Percentiles rank a stretch among this genome's conserved stretches.
These are phyloP conservation scores for Cercospora beticola DNA, from an alignment of 2,329 filamentous ascomycete species.

Conservation along the genomic window DNA sequence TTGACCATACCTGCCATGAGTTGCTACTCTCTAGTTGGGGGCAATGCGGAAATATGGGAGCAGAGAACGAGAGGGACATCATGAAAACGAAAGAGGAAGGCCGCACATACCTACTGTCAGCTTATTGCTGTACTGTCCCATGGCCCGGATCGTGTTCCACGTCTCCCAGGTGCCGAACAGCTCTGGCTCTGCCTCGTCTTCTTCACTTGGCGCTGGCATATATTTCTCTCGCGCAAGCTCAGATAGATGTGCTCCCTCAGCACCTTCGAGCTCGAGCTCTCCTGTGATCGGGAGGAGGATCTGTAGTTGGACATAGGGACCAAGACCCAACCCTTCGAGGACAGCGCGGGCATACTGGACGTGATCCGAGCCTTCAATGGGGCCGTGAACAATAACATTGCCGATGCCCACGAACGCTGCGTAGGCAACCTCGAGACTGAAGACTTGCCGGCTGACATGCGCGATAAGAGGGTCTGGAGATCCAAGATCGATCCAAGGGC, in stretches of 20 bases:
- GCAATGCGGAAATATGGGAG: neutral
- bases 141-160: slow-evolving; percentile 82
- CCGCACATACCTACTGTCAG: slow-evolving; percentile 74
- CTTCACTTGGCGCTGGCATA: slow-evolving; percentile 15
- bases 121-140: slow-evolving; percentile 80
- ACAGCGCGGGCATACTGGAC: slow-evolving; percentile 81
- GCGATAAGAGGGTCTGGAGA: slow-evolving; percentile 80
- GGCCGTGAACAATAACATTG: slow-evolving; percentile 79
- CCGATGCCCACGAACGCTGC: slow-evolving; percentile 91
- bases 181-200: slow-evolving; percentile 37
- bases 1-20: slow-evolving; percentile 11
- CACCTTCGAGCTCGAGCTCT: slow-evolving; percentile 60
- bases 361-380: slow-evolving; percentile 52
- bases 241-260: slow-evolving; percentile 55
- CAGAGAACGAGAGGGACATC: neutral
- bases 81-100: slow-evolving; percentile 2
- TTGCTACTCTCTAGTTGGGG: neutral
- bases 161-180: slow-evolving; percentile 85
- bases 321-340: slow-evolving; percentile 73
- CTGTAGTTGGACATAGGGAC: slow-evolving; percentile 74
- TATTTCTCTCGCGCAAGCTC: slow-evolving; percentile 45
- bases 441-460: slow-evolving; percentile 81
- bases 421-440: slow-evolving; percentile 89
- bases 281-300: slow-evolving; percentile 83
- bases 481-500: slow-evolving; percentile 88